Conservation (phyloP, 352 stramenopile species). For the Phytophthora macrochlamydospora region DNA sequence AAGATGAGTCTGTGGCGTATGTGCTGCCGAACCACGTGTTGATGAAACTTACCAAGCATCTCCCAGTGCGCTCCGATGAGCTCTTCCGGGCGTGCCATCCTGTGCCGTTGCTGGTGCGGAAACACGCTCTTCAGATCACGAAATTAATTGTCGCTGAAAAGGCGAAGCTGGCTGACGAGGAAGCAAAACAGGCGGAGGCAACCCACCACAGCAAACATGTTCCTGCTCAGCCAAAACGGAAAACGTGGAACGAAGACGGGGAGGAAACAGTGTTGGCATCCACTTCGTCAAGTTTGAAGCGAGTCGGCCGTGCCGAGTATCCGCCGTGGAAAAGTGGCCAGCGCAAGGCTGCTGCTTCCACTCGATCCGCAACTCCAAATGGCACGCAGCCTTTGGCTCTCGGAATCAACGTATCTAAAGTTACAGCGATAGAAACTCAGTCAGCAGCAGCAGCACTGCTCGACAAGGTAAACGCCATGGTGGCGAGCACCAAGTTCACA, state of each 20-base stretch:
- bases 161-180: conserved; percentile 40
- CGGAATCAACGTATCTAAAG: conserved; percentile 10
- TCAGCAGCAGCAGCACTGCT: conserved; percentile 29
- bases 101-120: conserved; percentile 76
- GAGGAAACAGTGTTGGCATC: conserved; percentile 23
- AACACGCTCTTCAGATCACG: conserved; percentile 76
- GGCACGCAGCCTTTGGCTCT: conserved; percentile 24
- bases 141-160: conserved; percentile 68
- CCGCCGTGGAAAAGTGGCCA: conserved; percentile 61
- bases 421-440: neutral
- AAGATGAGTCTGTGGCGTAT: conserved; percentile 81
- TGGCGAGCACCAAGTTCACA: conserved; percentile 58
- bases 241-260: conserved; percentile 44
- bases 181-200: conserved; percentile 18
- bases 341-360: conserved; percentile 44
- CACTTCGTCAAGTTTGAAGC: conserved; percentile 30
- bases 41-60: conserved; percentile 80
- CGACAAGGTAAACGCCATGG: conserved; percentile 64
- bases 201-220: conserved; percentile 6
- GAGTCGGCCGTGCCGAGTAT: conserved; percentile 56
- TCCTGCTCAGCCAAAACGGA: conserved; percentile 21
- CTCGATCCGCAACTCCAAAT: conserved; percentile 14
- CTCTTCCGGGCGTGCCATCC: conserved; percentile 81
- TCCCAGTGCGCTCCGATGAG: conserved; percentile 70
- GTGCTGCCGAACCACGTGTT: conserved; percentile 86